Base-by-base conservation (phyloP, 2,329 filamentous ascomycete species). In the Aspergillus texensis region DNA sequence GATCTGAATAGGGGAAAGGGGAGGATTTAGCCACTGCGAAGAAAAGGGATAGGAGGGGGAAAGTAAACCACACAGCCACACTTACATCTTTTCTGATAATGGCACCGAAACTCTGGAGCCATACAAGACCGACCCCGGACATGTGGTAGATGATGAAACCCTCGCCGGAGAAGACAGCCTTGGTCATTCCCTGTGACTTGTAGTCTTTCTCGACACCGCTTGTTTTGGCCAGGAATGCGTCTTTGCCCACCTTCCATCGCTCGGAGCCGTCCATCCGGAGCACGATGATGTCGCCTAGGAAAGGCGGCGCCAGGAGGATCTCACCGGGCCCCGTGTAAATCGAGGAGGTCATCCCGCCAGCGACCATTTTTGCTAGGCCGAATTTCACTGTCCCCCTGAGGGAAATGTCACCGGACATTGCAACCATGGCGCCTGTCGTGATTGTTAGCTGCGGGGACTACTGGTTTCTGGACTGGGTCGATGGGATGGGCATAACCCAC, bases 121-220 rank as follows among this genome's bases (percentile, higher is more conserved):
- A 99, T 46, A 97, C 74, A 41, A 98, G 81, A 0, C 95, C 95
- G 8, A 83, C 86, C 0, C 94, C 94, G 16, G 83, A 87, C 11
- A 98, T 90, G 77, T 92, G 94, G 78, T 96, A 96, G 12, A 97
- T 88, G 78, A 93, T 98, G 32, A 97, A 75, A 0, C 95, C 95
- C 77, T 98, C 95, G 0, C 95, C 95, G 24, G 89, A 93, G 77
- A 99, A 98, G 78, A 98, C 91, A 24, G 92, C 93, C 77, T 98
- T 98, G 63, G 90, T 87, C 26, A 99, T 80, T 0, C 91, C 88
- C 76, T 98, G 95, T 41, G 88, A 86, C 81, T 97, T 94, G 74
- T 93, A 92, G 63, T 97, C 91, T 70, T 93, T 94, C n/a, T 88
- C 76, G 12, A 98, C 86, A n/a, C 92, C 93, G 73, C 94, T 90